phyloP scores from a whole-genome alignment of 108 stramenopile genomes.

The Fistulifera solaris region DNA sequence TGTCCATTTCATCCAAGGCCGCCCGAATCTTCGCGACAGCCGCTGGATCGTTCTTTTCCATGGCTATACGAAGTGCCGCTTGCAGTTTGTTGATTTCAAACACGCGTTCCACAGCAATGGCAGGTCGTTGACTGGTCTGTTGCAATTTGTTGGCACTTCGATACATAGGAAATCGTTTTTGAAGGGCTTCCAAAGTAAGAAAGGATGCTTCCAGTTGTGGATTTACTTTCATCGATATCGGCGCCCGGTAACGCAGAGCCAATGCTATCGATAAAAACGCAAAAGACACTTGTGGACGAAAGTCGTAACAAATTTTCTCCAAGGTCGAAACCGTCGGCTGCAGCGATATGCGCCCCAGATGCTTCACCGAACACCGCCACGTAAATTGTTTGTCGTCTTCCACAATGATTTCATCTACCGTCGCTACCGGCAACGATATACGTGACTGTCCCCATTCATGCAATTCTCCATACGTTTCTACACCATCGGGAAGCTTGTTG shows the following conservation, averaged over 20 bases:
- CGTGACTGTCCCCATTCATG: slow-evolving; percentile 20
- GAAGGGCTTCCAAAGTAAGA: slow-evolving; percentile 7
- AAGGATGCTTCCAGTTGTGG: background rate
- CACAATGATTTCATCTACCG: slow-evolving; percentile 27
- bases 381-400: slow-evolving; percentile 1
- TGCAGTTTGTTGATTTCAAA: slow-evolving; percentile 41
- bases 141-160: slow-evolving; percentile 17
- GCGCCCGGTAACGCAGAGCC: slow-evolving; percentile 36
- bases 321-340: background rate
- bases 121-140: slow-evolving; percentile 20
- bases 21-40: slow-evolving; percentile 34
- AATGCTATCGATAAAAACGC: slow-evolving; percentile 24
- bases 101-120: slow-evolving; percentile 24
- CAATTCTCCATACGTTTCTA: slow-evolving; percentile 10
- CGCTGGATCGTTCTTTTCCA: slow-evolving; percentile 20
- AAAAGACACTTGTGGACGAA: slow-evolving; percentile 13
- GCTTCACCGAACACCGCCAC: background rate
- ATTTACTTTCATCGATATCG: slow-evolving; percentile 14
- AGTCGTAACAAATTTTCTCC: slow-evolving; percentile 7
- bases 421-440: slow-evolving; percentile 20
- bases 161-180: slow-evolving; percentile 26
- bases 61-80: slow-evolving; percentile 34
- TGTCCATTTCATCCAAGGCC: slow-evolving; percentile 25
- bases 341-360: background rate
- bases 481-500: background rate